These are phyloP conservation scores for Penicillium fuscoglaucum DNA, from an alignment of 2,329 filamentous ascomycete genomes.

Conservation along the genomic window DNA sequence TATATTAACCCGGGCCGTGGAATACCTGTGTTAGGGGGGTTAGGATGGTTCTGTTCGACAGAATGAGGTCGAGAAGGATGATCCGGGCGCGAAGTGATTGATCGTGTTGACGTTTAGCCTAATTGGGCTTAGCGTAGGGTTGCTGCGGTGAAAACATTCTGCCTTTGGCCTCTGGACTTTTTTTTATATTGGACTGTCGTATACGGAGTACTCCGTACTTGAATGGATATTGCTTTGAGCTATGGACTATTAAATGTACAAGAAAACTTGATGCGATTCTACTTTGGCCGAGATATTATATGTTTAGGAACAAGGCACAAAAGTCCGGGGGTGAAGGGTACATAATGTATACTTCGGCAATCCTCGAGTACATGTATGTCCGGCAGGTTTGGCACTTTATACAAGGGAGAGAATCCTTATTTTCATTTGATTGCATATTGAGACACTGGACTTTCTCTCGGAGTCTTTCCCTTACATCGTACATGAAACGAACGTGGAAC, in stretches of 20 bases:
- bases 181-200: not conserved
- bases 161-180: not conserved
- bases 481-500: conserved; percentile 5
- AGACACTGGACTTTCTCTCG: not conserved
- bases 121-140: conserved; percentile 28
- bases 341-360: not conserved
- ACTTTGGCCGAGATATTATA: too few relatives aligned
- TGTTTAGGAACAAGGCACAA: not conserved
- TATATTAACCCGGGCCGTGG: not conserved
- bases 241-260: not conserved
- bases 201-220: not conserved
- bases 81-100: not conserved
- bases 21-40: not conserved
- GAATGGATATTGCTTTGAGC: not conserved
- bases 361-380: not conserved
- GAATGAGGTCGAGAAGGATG: not conserved
- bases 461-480: not conserved
- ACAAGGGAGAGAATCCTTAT: conserved; percentile 4
- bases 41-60: not conserved
- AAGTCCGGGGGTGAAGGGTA: not conserved
- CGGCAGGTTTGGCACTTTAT: not conserved
- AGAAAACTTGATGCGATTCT: not conserved
- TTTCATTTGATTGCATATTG: not conserved
- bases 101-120: conserved; percentile 32
- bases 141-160: conserved; percentile 25